phyloP scores from a whole-genome alignment of 129 eudicot genomes.

The Logfia minima region DNA sequence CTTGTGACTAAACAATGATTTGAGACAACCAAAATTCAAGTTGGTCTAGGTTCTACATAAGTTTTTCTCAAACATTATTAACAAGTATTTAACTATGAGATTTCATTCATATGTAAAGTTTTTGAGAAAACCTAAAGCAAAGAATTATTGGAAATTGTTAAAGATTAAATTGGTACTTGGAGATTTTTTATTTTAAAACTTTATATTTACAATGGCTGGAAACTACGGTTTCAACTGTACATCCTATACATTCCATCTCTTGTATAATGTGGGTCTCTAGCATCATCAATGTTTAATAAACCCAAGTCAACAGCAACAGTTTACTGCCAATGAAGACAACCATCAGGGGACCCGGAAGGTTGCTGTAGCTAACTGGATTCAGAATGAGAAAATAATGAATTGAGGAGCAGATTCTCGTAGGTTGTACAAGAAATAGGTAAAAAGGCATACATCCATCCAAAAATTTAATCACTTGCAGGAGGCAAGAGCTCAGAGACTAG shows the following conservation, averaged over 20 bases:
- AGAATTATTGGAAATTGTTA: too few relatives aligned
- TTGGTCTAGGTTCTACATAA: too few relatives aligned
- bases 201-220: neutral
- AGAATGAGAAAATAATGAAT: neutral
- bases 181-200: too few relatives aligned
- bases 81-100: too few relatives aligned
- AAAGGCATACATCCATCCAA: neutral
- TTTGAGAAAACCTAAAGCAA: too few relatives aligned
- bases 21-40: too few relatives aligned
- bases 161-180: too few relatives aligned
- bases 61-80: too few relatives aligned
- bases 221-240: neutral
- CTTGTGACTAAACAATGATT: too few relatives aligned
- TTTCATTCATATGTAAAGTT: too few relatives aligned
- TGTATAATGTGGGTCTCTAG: neutral
- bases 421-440: neutral
- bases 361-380: slow-evolving; percentile 10
- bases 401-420: neutral
- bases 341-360: slow-evolving; percentile 24
- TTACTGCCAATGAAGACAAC: neutral
- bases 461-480: slow-evolving; percentile 33
- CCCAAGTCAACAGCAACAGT: neutral
- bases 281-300: neutral
- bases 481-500: slow-evolving; percentile 67
- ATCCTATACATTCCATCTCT: neutral